phyloP scores from a whole-genome alignment of 352 stramenopile species.

The Phytophthora chlamydospora region DNA sequence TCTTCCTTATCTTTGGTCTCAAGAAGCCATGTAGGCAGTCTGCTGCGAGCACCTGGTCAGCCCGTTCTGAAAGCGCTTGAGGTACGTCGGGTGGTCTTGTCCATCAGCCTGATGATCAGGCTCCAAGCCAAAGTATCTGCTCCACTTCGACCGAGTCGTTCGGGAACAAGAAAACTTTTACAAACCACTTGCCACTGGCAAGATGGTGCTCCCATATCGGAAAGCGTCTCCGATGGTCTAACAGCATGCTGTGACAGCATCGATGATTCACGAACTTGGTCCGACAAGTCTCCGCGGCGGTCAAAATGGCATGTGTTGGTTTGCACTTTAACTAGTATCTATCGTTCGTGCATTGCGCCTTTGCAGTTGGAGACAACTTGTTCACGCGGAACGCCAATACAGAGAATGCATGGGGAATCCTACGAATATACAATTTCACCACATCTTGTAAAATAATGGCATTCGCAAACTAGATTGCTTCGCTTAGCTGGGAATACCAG shows the following conservation, averaged over 20 bases:
- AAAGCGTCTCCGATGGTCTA: slow-evolving; percentile 63
- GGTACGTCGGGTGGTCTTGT: too few relatives aligned
- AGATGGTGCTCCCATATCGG: slow-evolving; percentile 94
- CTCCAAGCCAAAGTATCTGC: slow-evolving; percentile 44
- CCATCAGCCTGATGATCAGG: too few relatives aligned
- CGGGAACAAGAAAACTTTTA: slow-evolving; percentile 96
- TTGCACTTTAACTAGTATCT: slow-evolving; percentile 13
- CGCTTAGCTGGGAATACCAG: too few relatives aligned
- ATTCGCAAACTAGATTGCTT: too few relatives aligned
- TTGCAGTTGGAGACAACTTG: slow-evolving; percentile 64
- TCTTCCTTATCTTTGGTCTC: too few relatives aligned
- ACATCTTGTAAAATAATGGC: too few relatives aligned
- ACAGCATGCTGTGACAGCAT: slow-evolving; percentile 68
- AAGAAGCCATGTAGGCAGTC: too few relatives aligned
- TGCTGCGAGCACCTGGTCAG: too few relatives aligned
- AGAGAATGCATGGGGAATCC: slow-evolving; percentile 69
- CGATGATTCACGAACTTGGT: slow-evolving; percentile 72
- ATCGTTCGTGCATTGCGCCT: slow-evolving; percentile 1
- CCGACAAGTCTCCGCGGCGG: slow-evolving; percentile 68
- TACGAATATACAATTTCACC: too few relatives aligned
- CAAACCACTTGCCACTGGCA: slow-evolving; percentile 91
- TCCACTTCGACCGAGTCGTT: slow-evolving; percentile 91
- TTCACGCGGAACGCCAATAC: slow-evolving; percentile 78
- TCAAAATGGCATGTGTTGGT: not conserved
- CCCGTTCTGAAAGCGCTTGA: too few relatives aligned